Evolutionary conservation across 169 alveolate species (phyloP), one percentile per base, ranked within the genome.

Genomic region (Cryptosporidium andersoni): DNA sequence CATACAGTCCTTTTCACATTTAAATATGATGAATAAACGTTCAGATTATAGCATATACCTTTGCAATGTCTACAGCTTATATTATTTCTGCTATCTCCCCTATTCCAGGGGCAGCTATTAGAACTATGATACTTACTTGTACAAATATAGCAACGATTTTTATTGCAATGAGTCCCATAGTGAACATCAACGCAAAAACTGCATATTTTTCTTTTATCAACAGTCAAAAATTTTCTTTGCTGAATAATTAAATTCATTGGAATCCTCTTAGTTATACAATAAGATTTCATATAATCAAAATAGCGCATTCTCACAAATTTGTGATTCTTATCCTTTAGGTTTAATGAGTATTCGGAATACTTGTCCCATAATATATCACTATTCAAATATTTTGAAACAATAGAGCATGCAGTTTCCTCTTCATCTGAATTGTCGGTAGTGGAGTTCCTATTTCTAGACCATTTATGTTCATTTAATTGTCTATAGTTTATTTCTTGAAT

Each of bases 71-170:
- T 40, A 16, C 85, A 74, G 9, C 39, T 36, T 6, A 43, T 74
- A 9, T 5, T 14, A 25, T 43, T 9, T 3, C n/a, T 36, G 5
- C n/a, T 51, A 7, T 48, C 16, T 7, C 16, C 16, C 11, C 49
- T 43, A 2, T 34, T 74, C 85, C 85, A 74, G 25, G 68, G 67
- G 45, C 85, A 74, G 16, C 36, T 51, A 11, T 5, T 8, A 1
- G 51, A 11, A 60, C 14, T 8, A 34, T 74, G 85, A 62, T 55
- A 60, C 12, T 64, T 58, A 9, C 85, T 74, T 1, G 74, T 58
- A 37, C 85, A 74, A 8, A 58, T 74, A 12, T 8, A 45, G 25
- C 85, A 74, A 12, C 85, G 55, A 11, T 6, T 16, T 25, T 34
- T 48, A n/a, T 25, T 25, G 40, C 68, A 56, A n/a, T 45, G 11